These are phyloP conservation scores for Cladophialophora bantiana DNA, from an alignment of 2,329 filamentous ascomycete species.

Conservation along the genomic window DNA sequence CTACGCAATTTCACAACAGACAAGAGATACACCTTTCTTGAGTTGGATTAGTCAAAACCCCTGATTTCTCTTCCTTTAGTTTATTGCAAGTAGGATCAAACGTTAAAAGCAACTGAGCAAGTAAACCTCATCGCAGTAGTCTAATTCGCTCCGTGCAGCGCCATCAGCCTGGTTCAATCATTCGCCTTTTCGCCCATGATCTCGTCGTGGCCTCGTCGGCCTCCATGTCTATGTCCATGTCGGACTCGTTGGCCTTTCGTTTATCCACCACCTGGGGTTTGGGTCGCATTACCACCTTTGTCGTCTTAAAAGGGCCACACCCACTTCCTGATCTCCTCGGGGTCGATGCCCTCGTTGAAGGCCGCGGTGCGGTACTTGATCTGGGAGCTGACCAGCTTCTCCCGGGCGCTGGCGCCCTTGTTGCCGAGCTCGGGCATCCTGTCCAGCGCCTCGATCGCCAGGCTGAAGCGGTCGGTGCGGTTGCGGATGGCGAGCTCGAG, in stretches of 20 bases:
- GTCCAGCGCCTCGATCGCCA: constrained; percentile 79
- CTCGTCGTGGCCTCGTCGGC: not conserved
- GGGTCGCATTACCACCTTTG: not conserved
- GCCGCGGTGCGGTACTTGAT: constrained; percentile 69
- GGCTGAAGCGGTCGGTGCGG: constrained; percentile 76
- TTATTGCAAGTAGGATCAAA: too few relatives aligned
- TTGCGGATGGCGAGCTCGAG: constrained; percentile 80
- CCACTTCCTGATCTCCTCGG: constrained; percentile 70
- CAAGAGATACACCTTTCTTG: too few relatives aligned
- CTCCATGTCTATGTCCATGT: not conserved
- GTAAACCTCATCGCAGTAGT: too few relatives aligned
- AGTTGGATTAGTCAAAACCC: too few relatives aligned
- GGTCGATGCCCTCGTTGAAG: constrained; percentile 75
- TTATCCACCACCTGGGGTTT: not conserved
- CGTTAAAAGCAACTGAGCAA: too few relatives aligned
- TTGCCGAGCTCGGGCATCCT: constrained; percentile 69
- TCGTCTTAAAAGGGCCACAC: constrained; percentile 61
- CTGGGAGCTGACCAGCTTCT: constrained; percentile 70
- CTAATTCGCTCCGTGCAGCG: not conserved
- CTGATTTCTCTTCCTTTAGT: too few relatives aligned
- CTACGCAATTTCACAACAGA: too few relatives aligned
- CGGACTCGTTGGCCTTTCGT: not conserved
- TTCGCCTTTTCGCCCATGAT: not conserved
- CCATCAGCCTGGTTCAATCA: not conserved
- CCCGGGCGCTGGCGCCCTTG: constrained; percentile 66